phyloP scores from a whole-genome alignment of 2,329 filamentous ascomycete species.

The Neoascochyta sp. region DNA sequence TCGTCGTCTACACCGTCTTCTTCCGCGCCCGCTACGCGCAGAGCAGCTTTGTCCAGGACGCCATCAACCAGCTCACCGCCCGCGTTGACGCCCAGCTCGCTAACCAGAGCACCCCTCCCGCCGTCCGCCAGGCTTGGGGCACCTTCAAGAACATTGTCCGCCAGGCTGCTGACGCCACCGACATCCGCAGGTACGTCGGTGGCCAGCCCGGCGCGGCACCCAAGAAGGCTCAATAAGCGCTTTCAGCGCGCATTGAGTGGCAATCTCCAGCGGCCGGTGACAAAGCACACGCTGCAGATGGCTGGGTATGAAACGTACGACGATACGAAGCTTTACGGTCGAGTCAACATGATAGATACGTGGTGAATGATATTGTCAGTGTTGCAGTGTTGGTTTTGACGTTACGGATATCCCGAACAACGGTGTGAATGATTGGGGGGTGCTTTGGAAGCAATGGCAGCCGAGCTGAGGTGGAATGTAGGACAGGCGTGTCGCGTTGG shows the following conservation, averaged over 20 bases:
- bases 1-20: slow-evolving; percentile 85
- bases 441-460: too few relatives aligned
- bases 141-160: slow-evolving; percentile 67
- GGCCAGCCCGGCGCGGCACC: slow-evolving; percentile 51
- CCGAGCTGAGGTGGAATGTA: too few relatives aligned
- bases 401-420: slow-evolving; percentile 1
- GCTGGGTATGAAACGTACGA: slow-evolving; percentile 20
- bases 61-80: slow-evolving; percentile 68
- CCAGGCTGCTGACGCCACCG: slow-evolving; percentile 75
- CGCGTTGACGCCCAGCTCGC: slow-evolving; percentile 78
- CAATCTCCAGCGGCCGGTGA: slow-evolving; percentile 13
- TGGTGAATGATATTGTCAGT: too few relatives aligned
- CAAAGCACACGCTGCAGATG: slow-evolving; percentile 12
- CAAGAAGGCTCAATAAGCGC: slow-evolving; percentile 59
- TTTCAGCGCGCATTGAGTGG: slow-evolving; percentile 9
- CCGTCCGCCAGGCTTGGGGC: slow-evolving; percentile 75
- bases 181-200: slow-evolving; percentile 68
- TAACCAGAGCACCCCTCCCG: slow-evolving; percentile 81
- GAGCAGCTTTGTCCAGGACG: slow-evolving; percentile 86
- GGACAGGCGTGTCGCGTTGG: too few relatives aligned
- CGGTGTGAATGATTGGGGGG: too few relatives aligned
- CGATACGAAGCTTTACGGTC: slow-evolving; percentile 15
- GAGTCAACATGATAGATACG: slow-evolving; percentile 7
- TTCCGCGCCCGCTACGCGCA: slow-evolving; percentile 85
- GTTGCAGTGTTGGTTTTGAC: too few relatives aligned